These are phyloP conservation scores for Solanum hybrid DNA, from an alignment of 305 asterid species.

Conservation along the genomic window DNA sequence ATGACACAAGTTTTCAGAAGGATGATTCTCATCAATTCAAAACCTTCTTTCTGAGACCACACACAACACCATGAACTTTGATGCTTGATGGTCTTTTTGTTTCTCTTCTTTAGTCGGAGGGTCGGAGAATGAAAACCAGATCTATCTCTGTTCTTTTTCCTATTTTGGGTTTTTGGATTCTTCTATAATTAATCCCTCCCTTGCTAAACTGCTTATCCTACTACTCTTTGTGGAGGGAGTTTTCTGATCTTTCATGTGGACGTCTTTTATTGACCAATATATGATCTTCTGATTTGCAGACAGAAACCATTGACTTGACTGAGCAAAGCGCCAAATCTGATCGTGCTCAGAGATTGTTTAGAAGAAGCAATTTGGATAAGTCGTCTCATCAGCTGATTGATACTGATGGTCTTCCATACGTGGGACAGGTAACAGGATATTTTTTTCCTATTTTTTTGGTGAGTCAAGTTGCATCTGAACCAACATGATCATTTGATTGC, in stretches of 20 bases:
- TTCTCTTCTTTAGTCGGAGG: not conserved
- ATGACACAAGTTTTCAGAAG: not conserved
- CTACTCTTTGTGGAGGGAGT: not conserved
- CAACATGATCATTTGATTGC: constrained; percentile 20
- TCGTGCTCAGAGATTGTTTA: constrained; percentile 44
- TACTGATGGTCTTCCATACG: constrained; percentile 90
- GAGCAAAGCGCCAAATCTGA: constrained; percentile 42
- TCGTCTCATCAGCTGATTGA: constrained; percentile 52
- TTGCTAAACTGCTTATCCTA: not conserved
- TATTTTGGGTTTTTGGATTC: not conserved
- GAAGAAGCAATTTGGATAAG: constrained; percentile 62
- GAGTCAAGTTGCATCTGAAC: not conserved
- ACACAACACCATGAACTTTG: not conserved
- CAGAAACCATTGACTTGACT: constrained; percentile 79
- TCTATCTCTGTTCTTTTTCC: not conserved
- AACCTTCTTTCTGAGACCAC: not conserved
- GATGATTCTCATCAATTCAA: not conserved
- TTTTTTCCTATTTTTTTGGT: not conserved
- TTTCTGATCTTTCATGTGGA: not conserved
- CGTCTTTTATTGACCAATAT: not conserved
- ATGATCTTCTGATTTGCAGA: constrained; percentile 38
- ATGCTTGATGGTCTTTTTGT: not conserved
- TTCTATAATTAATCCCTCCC: not conserved
- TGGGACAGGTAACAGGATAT: constrained; percentile 64
- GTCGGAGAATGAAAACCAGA: not conserved